A percentile compares a stretch with the other conserved stretches of the same genome.
phyloP scores from a whole-genome alignment of 305 asterid species.

The Fraxinus ornus region DNA sequence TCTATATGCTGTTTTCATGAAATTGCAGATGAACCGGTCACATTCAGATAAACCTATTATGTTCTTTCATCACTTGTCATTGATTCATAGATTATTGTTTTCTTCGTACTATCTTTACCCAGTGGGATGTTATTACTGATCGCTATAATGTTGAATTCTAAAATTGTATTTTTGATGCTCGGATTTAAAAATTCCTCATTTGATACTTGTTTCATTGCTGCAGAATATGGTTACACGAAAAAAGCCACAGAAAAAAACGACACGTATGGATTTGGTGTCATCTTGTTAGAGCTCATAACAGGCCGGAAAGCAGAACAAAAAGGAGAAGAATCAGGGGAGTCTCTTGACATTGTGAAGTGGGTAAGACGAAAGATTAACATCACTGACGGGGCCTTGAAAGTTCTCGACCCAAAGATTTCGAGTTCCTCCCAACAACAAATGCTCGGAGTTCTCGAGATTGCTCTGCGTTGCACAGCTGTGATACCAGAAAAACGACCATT shows the following conservation, averaged over 20 bases:
- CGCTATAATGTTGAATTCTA: not conserved
- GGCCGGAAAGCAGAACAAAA: conserved; percentile 56
- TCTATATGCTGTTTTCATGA: not conserved
- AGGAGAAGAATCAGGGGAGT: conserved; percentile 25
- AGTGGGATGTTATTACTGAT: not conserved
- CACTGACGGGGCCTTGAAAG: conserved; percentile 50
- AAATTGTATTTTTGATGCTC: not conserved
- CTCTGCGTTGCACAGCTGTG: conserved; percentile 57
- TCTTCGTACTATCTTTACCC: not conserved
- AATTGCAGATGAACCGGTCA: not conserved
- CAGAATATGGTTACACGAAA: conserved; percentile 72
- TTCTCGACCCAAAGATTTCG: conserved; percentile 65
- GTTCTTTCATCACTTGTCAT: not conserved
- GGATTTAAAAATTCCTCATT: not conserved
- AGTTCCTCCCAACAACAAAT: conserved; percentile 47
- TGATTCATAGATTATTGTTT: not conserved
- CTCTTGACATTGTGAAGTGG: conserved; percentile 68
- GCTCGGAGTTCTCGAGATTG: conserved; percentile 65
- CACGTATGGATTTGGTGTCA: conserved; percentile 66
- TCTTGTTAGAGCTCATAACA: conserved; percentile 74
- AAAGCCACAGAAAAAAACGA: conserved; percentile 66
- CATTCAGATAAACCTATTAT: not conserved
- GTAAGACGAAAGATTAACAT: conserved; percentile 81
- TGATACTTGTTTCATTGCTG: not conserved
- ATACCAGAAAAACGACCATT: conserved; percentile 78